Evolutionary conservation across 495 filamentous ascomycete genomes (phyloP), one percentile per base, ranked within the genome.

Genomic region (Penicillium odoratum): DNA sequence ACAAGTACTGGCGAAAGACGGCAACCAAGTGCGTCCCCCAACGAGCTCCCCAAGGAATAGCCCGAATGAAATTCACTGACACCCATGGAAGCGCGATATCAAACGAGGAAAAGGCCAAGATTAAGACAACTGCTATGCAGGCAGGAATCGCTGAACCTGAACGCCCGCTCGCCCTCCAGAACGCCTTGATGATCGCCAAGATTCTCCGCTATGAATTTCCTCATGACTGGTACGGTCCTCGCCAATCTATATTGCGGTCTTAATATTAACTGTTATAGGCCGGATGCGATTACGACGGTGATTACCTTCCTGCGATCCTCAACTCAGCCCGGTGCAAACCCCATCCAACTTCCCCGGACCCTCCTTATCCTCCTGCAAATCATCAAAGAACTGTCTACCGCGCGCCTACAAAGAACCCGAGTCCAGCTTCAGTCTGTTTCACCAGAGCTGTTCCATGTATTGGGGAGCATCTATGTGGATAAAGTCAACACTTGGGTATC

Each of bases 201-300:
- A 87, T 98, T 33, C 82, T 92, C 44, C 81, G 94, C 18, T 87
- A 89, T 66, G 94, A 97, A 63, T 98, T 89, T 70, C 94, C 94
- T 4, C 74, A 80, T 48, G 90, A 93, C 18, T 98, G 94, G 91
- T 77, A 72, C 45, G 64, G 29, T 26, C 13, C 13, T 26, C 15
- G 1, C 10, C 18, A 16, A 31, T 16, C 26, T 26, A 11, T 21
- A 44, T 45, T 21, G 5, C 11, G 13, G 15, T 16, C n/a, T 15
- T 18, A 45, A 48, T 53, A 67, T 40, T 48, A 47, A 51, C 7
- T 36, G 45, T 48, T 2, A 49, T 1, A 42, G 78, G 77, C 78
- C 82, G n/a, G 76, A 83, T 64, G 76, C 72, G 10, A 75, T 85
- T 11, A 66, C 74, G 2, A 69, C 69, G 9, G 73, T 95, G 25